Evolutionary conservation across 2,329 filamentous ascomycete genomes (phyloP).

Genomic region (Fusarium continuum): DNA sequence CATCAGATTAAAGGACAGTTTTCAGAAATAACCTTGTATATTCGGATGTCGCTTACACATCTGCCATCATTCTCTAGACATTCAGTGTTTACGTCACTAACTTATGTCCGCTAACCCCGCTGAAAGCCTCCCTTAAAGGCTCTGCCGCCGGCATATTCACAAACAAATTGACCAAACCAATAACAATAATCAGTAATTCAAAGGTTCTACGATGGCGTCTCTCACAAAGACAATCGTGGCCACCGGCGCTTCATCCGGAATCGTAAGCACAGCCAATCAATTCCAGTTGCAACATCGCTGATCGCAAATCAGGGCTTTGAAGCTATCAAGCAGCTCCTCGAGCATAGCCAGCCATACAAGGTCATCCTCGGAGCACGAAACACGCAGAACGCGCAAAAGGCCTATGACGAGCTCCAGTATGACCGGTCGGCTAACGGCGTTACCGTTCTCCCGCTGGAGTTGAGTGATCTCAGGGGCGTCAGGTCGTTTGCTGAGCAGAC

Average conservation of each 20-base stretch:
- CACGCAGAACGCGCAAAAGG: conserved; percentile 51
- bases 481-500: conserved; percentile 57
- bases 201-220: conserved; percentile 46
- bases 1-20: neutral
- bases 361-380: conserved; percentile 62
- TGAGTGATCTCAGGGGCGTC: conserved; percentile 56
- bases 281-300: neutral
- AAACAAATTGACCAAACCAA: neutral
- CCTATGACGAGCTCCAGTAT: conserved; percentile 54
- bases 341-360: conserved; percentile 55
- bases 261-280: conserved; percentile 49
- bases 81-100: conserved; percentile 31
- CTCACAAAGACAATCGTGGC: conserved; percentile 60
- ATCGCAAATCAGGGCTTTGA: conserved; percentile 57
- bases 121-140: neutral
- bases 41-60: conserved; percentile 13
- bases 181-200: neutral
- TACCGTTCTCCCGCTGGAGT: conserved; percentile 59
- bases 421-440: conserved; percentile 53
- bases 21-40: neutral
- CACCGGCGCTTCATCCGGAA: conserved; percentile 59
- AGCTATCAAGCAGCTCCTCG: conserved; percentile 60
- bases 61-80: neutral
- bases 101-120: conserved; percentile 39
- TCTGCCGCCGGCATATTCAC: neutral